These are phyloP conservation scores for Stentor roeselii DNA, from an alignment of 73 alveolate genomes.

Conservation along the genomic window DNA sequence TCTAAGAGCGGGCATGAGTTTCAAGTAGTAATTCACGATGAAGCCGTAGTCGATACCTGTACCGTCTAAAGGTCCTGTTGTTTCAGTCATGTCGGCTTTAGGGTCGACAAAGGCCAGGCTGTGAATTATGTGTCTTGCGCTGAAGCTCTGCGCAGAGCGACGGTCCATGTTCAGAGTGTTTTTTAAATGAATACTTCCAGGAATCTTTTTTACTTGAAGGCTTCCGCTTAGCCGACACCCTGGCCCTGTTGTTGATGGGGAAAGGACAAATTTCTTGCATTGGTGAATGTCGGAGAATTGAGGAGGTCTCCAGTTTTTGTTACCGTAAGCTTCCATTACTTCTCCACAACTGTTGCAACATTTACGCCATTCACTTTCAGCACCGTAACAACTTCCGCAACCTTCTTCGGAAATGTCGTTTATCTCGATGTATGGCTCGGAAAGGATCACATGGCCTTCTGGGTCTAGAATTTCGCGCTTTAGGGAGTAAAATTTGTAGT, in stretches of 20 bases:
- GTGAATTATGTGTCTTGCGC: neutral
- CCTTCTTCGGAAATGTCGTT: neutral
- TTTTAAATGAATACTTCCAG: neutral
- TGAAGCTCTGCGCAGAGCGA: neutral
- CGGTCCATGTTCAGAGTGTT: neutral
- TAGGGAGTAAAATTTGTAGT: neutral
- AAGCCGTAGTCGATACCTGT: neutral
- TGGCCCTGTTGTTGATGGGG: neutral
- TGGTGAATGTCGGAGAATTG: neutral
- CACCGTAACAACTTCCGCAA: conserved; percentile 20
- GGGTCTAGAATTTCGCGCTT: neutral
- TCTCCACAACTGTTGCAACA: conserved; percentile 15
- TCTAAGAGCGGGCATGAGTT: conserved; percentile 1
- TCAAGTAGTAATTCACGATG: neutral
- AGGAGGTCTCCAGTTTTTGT: conserved; percentile 16
- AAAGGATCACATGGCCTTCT: neutral
- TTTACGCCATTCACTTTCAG: neutral
- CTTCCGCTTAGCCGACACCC: conserved; percentile 1
- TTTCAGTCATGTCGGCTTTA: neutral
- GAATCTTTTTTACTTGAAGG: neutral
- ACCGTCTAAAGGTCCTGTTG: neutral
- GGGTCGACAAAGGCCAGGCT: neutral
- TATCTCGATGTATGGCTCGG: neutral
- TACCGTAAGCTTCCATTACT: conserved; percentile 9
- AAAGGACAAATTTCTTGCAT: neutral